Conservation (phyloP, 2,329 filamentous ascomycete genomes). For the Penicillium olsonii region DNA sequence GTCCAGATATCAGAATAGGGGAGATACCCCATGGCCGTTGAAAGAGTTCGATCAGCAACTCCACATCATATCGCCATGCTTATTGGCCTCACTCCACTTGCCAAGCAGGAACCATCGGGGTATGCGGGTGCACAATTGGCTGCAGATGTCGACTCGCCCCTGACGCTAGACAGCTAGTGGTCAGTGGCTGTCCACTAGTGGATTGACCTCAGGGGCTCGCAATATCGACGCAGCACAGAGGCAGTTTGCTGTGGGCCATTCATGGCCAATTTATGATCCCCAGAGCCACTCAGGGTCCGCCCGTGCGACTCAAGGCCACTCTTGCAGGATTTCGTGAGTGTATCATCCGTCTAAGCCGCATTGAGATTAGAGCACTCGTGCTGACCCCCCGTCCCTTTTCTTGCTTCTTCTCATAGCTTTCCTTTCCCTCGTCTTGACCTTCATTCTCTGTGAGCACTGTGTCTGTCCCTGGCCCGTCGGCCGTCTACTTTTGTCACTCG, state of each 20-base stretch:
- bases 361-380: slow-evolving; percentile 14
- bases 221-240: not conserved
- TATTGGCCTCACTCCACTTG: slow-evolving; percentile 18
- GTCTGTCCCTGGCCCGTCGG: slow-evolving; percentile 23
- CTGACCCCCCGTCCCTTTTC: slow-evolving; percentile 16
- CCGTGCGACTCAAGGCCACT: not conserved
- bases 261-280: slow-evolving; percentile 1
- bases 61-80: slow-evolving; percentile 13
- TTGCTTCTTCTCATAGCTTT: slow-evolving; percentile 11
- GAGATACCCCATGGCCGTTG: not conserved
- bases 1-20: too few species aligned
- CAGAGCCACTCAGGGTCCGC: slow-evolving; percentile 15
- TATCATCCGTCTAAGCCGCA: slow-evolving; percentile 9
- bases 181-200: slow-evolving; percentile 12
- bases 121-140: slow-evolving; percentile 13
- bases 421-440: slow-evolving; percentile 19
- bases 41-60: slow-evolving; percentile 7
- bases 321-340: not conserved
- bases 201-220: slow-evolving; percentile 16
- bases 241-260: slow-evolving; percentile 1
- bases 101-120: slow-evolving; percentile 26
- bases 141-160: slow-evolving; percentile 10
- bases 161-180: slow-evolving; percentile 19
- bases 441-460: slow-evolving; percentile 27
- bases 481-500: slow-evolving; percentile 27